These are phyloP conservation scores for Bipolaris sorokiniana DNA, from an alignment of 2,329 filamentous ascomycete species.

Conservation along the genomic window DNA sequence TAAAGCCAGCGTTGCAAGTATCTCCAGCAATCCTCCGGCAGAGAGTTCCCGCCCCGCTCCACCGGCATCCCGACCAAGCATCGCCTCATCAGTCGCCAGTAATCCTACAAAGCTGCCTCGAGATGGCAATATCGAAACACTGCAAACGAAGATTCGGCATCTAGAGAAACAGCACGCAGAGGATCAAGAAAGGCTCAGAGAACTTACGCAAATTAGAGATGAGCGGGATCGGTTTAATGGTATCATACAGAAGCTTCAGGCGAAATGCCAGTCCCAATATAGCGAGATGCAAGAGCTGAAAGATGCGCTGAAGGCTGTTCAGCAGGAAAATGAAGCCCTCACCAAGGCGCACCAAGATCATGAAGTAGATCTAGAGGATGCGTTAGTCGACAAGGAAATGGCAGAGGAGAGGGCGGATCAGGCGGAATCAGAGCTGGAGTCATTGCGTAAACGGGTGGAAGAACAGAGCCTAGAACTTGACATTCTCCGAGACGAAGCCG, in stretches of 20 bases:
- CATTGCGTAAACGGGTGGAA: conserved; percentile 75
- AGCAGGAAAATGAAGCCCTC: conserved; percentile 70
- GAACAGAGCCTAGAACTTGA: conserved; percentile 89
- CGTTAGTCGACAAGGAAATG: conserved; percentile 91
- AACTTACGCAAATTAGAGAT: conserved; percentile 74
- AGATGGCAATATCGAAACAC: conserved; percentile 68
- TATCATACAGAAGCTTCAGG: conserved; percentile 89
- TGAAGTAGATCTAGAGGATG: conserved; percentile 83
- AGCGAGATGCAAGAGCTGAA: conserved; percentile 79
- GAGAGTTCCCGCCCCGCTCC: conserved; percentile 12
- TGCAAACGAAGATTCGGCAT: conserved; percentile 85
- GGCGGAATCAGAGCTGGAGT: conserved; percentile 78
- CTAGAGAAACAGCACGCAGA: conserved; percentile 86
- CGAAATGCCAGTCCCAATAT: conserved; percentile 84
- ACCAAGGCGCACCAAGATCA: conserved; percentile 81
- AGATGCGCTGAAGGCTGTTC: conserved; percentile 77
- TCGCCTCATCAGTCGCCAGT: conserved; percentile 23
- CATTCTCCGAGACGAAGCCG: conserved; percentile 84
- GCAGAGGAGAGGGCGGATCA: conserved; percentile 90
- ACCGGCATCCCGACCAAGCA: conserved; percentile 20
- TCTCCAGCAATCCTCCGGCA: conserved; percentile 17
- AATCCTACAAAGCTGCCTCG: conserved; percentile 23
- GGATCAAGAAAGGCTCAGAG: conserved; percentile 83
- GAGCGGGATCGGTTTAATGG: conserved; percentile 79
- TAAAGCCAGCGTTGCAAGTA: conserved; percentile 29